Base-by-base conservation (phyloP, 306 rosid species). In the Vigna mungo region DNA sequence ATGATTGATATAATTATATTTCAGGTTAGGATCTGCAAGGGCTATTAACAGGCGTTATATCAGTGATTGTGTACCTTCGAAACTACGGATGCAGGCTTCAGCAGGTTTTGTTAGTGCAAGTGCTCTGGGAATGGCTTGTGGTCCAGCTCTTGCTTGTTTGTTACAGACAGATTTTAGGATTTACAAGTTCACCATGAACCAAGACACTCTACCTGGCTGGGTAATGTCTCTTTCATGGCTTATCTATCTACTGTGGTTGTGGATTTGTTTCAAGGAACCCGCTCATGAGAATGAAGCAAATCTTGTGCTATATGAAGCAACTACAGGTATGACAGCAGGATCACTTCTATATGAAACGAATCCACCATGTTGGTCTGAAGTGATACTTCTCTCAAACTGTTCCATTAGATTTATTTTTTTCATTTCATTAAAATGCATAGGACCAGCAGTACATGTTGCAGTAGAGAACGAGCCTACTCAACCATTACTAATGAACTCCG, bases 61-160 rank as follows among this genome's bases (percentile, higher is more conserved):
- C 76, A 95, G 97, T 72, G 99, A 95, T 34, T 95, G 99, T 67
- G 98, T 92, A 11, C 98, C 99, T 8, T 53, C 85, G 79, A 92
- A 87, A 85, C 76, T 75, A 71, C 89, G 98, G 72, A 86, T 96
- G 96, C 96, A 89, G 77, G 99, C 99, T n/a, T 96, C 99, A 36
- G 99, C 99, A 5, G 98, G 87, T 76, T 93, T 93, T 85, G 98
- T 93, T 9, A 91, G 97, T 76, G 96, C 98, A 41, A 87, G 96
- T 56, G 98, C 97, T 4, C 84, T 93, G 10, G 99, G 99, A 81
- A 96, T 96, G 99, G 98, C 99, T 46, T 91, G 98, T 83, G 99
- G 99, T 85, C 99, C 99, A 61, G 99, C 98, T 74, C 81, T 96
- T 46, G 98, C 96, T 63, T 90, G 91, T 49, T 71, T 92, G 6